Percentiles rank a stretch among this genome's conserved stretches.
These are phyloP conservation scores for Apophysomyces variabilis DNA, from an alignment of 371 early-diverging fungal genomes.

Conservation along the genomic window DNA sequence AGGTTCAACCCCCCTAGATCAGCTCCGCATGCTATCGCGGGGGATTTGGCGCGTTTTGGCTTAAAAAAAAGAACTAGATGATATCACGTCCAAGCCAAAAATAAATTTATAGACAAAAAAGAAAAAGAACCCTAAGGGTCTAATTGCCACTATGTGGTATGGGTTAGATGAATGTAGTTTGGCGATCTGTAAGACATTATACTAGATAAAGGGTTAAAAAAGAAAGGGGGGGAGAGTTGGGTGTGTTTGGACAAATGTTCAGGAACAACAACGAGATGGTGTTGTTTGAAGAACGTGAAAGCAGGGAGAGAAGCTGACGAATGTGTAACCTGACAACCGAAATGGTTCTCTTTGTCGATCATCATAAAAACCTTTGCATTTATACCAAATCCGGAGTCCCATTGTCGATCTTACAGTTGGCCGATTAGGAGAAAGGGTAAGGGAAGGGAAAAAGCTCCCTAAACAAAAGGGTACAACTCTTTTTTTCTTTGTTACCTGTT, in stretches of 20 bases:
- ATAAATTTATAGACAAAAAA: background rate
- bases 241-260: background rate
- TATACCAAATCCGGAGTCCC: background rate
- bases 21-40: background rate
- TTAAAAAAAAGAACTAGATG: background rate
- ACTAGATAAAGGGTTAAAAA: background rate
- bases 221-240: background rate
- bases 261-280: constrained; percentile 3
- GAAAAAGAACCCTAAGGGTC: constrained; percentile 5
- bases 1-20: background rate
- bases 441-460: background rate
- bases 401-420: constrained; percentile 5
- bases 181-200: too few relatives aligned
- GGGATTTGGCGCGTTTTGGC: background rate
- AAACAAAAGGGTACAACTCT: background rate
- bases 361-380: background rate
- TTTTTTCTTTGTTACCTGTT: background rate
- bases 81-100: background rate
- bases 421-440: background rate
- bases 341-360: background rate
- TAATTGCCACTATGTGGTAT: background rate
- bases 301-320: background rate
- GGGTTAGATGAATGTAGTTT: background rate
- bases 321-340: constrained; percentile 6
- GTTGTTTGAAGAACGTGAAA: constrained; percentile 5